Evolutionary conservation across 2,329 filamentous ascomycete species (phyloP).

Genomic region (Diaporthe sp.): DNA sequence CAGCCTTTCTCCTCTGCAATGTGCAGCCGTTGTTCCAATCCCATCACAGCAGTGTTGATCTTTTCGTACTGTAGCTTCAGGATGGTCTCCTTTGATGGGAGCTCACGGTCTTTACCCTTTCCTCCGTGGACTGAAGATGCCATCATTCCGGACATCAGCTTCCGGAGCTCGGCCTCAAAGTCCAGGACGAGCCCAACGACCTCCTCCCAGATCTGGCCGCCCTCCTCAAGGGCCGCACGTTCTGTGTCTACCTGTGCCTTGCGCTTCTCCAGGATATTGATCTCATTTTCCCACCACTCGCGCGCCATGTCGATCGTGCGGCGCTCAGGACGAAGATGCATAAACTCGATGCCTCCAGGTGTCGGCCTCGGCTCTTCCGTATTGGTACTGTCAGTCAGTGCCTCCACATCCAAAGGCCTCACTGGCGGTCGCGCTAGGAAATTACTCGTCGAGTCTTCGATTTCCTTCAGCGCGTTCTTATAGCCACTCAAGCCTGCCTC

Average conservation of each 20-base stretch:
- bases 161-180: slow-evolving; percentile 75
- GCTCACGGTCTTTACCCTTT: slow-evolving; percentile 46
- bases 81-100: slow-evolving; percentile 51
- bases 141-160: slow-evolving; percentile 60
- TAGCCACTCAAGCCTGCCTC: slow-evolving; percentile 82
- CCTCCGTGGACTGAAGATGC: slow-evolving; percentile 43
- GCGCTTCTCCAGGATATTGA: slow-evolving; percentile 65
- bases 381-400: slow-evolving; percentile 45
- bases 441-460: slow-evolving; percentile 71
- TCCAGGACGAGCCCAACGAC: slow-evolving; percentile 69
- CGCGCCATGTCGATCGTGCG: slow-evolving; percentile 78
- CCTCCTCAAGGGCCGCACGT: slow-evolving; percentile 74
- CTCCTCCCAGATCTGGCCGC: slow-evolving; percentile 75
- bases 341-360: slow-evolving; percentile 64
- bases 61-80: slow-evolving; percentile 62
- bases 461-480: slow-evolving; percentile 73
- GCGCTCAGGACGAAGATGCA: slow-evolving; percentile 72
- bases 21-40: slow-evolving; percentile 66
- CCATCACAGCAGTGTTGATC: slow-evolving; percentile 68
- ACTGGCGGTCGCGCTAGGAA: slow-evolving; percentile 72
- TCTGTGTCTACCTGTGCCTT: slow-evolving; percentile 71
- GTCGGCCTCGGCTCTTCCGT: slow-evolving; percentile 46
- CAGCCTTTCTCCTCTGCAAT: slow-evolving; percentile 73
- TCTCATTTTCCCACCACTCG: slow-evolving; percentile 77
- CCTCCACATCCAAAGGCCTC: slow-evolving; percentile 63